Percentiles rank a stretch among this genome's conserved stretches.
phyloP scores from a whole-genome alignment of 1,139 yeast genomes.

The Yamadazyma membranifaciens region DNA sequence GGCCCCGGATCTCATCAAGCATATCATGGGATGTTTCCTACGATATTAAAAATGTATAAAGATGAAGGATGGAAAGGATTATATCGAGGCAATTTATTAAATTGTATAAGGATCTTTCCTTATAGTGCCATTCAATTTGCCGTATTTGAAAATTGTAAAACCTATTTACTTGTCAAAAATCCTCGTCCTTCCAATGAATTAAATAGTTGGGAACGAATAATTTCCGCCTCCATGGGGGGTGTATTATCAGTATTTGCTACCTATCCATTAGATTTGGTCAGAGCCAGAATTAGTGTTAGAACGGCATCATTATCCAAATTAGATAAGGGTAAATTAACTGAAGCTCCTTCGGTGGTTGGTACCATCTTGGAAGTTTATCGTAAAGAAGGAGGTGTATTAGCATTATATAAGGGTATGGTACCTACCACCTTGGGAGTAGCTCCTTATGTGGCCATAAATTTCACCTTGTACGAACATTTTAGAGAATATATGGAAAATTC shows the following conservation, averaged over 20 bases:
- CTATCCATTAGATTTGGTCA: constrained; percentile 86
- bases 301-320: constrained; percentile 71
- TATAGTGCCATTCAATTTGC: constrained; percentile 94
- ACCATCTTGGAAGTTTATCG: constrained; percentile 59
- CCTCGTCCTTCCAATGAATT: constrained; percentile 38
- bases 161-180: constrained; percentile 27
- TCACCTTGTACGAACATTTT: constrained; percentile 81
- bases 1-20: constrained; percentile 65
- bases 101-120: constrained; percentile 88
- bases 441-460: constrained; percentile 92
- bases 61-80: constrained; percentile 91
- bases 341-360: constrained; percentile 69
- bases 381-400: constrained; percentile 79
- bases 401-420: constrained; percentile 78
- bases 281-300: constrained; percentile 86
- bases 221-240: constrained; percentile 84
- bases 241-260: constrained; percentile 77
- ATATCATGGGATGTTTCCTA: constrained; percentile 71
- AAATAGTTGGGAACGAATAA: constrained; percentile 51
- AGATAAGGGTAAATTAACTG: constrained; percentile 39
- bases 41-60: constrained; percentile 73
- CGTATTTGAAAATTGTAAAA: constrained; percentile 74
- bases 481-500: constrained; percentile 53
- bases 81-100: constrained; percentile 86
- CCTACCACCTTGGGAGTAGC: constrained; percentile 95